Conservation (phyloP, 2,329 filamentous ascomycete genomes). For the Passalora sequoiae region DNA sequence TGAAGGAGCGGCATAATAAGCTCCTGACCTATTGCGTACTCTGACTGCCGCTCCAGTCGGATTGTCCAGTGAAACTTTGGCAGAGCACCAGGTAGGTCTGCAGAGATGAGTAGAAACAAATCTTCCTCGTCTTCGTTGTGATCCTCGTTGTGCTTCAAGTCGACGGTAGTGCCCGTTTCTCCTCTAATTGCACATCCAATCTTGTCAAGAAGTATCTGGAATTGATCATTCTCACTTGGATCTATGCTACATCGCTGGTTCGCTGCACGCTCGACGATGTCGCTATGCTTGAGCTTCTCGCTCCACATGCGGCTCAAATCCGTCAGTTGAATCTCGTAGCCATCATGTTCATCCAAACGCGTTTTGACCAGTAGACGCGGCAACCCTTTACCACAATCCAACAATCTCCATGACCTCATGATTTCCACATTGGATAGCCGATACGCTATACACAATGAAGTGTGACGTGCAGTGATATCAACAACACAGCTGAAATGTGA, state of each 20-base stretch:
- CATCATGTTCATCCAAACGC: slow-evolving; percentile 47
- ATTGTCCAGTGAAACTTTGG: slow-evolving; percentile 62
- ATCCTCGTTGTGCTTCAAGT: slow-evolving; percentile 27
- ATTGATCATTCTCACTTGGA: slow-evolving; percentile 64
- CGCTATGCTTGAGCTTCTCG: slow-evolving; percentile 58
- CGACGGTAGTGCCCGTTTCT: slow-evolving; percentile 34
- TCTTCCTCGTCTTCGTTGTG: slow-evolving; percentile 26
- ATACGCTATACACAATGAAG: not conserved
- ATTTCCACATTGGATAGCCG: not conserved
- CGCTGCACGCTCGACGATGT: slow-evolving; percentile 59
- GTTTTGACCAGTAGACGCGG: slow-evolving; percentile 62
- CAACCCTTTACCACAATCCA: slow-evolving; percentile 27
- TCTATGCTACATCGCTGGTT: slow-evolving; percentile 66
- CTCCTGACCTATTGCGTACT: slow-evolving; percentile 43
- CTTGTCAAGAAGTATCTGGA: slow-evolving; percentile 61
- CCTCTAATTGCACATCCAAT: slow-evolving; percentile 48
- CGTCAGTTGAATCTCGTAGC: slow-evolving; percentile 63
- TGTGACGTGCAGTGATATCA: too few species aligned
- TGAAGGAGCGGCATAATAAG: slow-evolving; percentile 52
- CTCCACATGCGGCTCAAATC: slow-evolving; percentile 71
- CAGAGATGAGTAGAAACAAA: slow-evolving; percentile 52
- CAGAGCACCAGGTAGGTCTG: slow-evolving; percentile 58
- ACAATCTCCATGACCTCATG: slow-evolving; percentile 16
- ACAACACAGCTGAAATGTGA: slow-evolving; percentile 3
- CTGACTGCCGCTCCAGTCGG: slow-evolving; percentile 44